Evolutionary conservation across 305 asterid species (phyloP).

Genomic region (Fraxinus nigra): DNA sequence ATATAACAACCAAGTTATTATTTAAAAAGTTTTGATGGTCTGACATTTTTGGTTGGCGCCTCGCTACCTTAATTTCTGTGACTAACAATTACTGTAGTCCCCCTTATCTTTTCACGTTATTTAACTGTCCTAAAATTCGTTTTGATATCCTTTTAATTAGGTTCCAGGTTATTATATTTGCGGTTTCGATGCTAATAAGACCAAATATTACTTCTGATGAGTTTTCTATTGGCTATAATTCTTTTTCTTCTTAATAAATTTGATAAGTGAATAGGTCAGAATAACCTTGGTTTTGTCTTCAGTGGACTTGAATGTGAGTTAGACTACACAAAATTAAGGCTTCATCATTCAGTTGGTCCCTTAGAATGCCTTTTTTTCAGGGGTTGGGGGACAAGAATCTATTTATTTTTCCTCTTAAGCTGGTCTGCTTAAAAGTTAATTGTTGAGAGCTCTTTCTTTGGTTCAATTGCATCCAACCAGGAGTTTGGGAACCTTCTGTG

Average conservation of each 20-base stretch:
- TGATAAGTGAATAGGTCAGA: neutral
- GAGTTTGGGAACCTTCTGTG: neutral
- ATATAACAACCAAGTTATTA: neutral
- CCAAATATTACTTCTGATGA: neutral
- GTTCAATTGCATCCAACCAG: neutral
- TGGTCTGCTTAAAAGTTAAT: neutral
- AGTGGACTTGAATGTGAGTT: neutral
- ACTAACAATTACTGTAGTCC: neutral
- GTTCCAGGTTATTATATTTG: neutral
- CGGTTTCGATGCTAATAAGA: neutral
- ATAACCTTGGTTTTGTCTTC: neutral
- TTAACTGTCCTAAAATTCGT: neutral
- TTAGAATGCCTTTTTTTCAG: neutral
- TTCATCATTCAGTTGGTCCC: neutral
- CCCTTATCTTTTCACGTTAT: slow-evolving; percentile 11
- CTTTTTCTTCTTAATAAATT: neutral
- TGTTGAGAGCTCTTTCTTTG: neutral
- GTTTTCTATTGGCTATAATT: neutral
- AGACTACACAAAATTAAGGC: neutral
- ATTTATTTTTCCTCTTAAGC: neutral
- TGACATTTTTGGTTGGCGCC: neutral
- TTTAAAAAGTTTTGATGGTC: neutral
- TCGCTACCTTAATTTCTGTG: neutral
- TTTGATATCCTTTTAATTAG: neutral
- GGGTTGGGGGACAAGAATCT: neutral